Evolutionary conservation across 2,329 filamentous ascomycete genomes (phyloP).

Genomic region (Colletotrichum plurivorum): DNA sequence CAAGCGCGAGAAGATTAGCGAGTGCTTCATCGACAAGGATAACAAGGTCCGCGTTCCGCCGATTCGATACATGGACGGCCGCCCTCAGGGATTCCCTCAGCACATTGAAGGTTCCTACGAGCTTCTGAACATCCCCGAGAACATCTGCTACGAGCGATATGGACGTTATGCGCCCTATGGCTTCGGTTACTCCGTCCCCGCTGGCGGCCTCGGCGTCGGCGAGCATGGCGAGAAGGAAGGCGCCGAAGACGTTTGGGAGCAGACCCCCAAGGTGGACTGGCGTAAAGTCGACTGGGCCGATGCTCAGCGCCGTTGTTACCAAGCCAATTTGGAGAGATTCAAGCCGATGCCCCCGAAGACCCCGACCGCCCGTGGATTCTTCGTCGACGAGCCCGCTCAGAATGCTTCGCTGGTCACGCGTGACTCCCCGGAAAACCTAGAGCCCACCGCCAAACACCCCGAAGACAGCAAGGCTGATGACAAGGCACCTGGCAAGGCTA

Average conservation of each 20-base stretch:
- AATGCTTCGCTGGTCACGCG: constrained; percentile 43
- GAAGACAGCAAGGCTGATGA: constrained; percentile 5
- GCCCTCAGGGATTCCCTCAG: constrained; percentile 87
- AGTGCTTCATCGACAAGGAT: constrained; percentile 84
- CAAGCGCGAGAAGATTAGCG: constrained; percentile 68
- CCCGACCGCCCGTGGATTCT: constrained; percentile 65
- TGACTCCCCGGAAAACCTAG: constrained; percentile 33
- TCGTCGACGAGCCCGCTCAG: constrained; percentile 55
- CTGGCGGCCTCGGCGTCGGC: constrained; percentile 87
- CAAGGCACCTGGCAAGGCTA: neutral
- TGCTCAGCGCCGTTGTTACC: constrained; percentile 80
- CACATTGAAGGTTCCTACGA: constrained; percentile 90
- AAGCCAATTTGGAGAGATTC: constrained; percentile 80
- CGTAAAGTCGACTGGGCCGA: constrained; percentile 83
- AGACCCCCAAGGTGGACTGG: constrained; percentile 81
- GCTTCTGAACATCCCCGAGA: constrained; percentile 81
- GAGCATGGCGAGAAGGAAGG: constrained; percentile 88
- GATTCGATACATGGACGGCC: constrained; percentile 81
- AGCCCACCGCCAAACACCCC: constrained; percentile 20
- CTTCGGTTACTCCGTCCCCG: constrained; percentile 83
- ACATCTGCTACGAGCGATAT: constrained; percentile 94
- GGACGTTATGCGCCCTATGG: constrained; percentile 92
- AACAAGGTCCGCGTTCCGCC: constrained; percentile 76
- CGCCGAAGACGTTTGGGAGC: constrained; percentile 83
- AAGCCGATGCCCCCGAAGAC: constrained; percentile 58